Evolutionary conservation across 208 protist genomes (phyloP).

Genomic region (Leishmania tropica): DNA sequence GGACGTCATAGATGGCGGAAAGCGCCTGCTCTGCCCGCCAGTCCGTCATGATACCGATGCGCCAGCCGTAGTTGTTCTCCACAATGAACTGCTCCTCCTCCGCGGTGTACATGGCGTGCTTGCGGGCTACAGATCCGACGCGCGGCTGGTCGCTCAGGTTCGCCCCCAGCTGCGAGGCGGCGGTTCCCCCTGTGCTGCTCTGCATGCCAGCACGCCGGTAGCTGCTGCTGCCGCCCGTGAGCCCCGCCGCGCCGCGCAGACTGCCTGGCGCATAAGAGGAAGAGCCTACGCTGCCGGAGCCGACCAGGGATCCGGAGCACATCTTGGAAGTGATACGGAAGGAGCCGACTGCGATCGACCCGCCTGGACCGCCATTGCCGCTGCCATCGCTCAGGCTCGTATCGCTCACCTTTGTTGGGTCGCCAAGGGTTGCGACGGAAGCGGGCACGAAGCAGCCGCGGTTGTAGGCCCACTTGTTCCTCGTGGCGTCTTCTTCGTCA

Average conservation of each 20-base stretch:
- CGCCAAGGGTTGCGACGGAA: conserved; percentile 39
- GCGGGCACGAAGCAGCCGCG: conserved; percentile 74
- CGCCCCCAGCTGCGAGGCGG: conserved; percentile 39
- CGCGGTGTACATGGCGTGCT: conserved; percentile 71
- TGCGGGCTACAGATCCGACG: conserved; percentile 79
- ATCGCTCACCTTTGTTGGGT: conserved; percentile 26
- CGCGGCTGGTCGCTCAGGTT: conserved; percentile 57
- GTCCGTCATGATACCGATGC: conserved; percentile 91
- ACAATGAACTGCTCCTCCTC: conserved; percentile 85
- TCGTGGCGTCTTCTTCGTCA: conserved; percentile 65
- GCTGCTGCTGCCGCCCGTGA: conserved; percentile 15
- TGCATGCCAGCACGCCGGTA: conserved; percentile 29
- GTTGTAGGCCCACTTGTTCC: conserved; percentile 84
- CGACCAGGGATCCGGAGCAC: conserved; percentile 26
- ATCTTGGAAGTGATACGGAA: conserved; percentile 47
- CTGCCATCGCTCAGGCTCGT: conserved; percentile 20
- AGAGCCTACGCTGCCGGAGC: conserved; percentile 23
- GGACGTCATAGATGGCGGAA: conserved; percentile 59
- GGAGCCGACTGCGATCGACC: conserved; percentile 35
- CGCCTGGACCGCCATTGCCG: conserved; percentile 5
- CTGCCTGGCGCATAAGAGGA: conserved; percentile 30
- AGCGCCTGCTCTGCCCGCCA: conserved; percentile 50
- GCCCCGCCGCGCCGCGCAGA: conserved; percentile 1
- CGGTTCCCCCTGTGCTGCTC: conserved; percentile 15
- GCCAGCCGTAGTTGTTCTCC: conserved; percentile 84